A percentile compares a stretch with the other conserved stretches of the same genome.
These are phyloP conservation scores for Paecilomyces dactylethromorphus DNA, from an alignment of 2,329 filamentous ascomycete species.

Conservation along the genomic window DNA sequence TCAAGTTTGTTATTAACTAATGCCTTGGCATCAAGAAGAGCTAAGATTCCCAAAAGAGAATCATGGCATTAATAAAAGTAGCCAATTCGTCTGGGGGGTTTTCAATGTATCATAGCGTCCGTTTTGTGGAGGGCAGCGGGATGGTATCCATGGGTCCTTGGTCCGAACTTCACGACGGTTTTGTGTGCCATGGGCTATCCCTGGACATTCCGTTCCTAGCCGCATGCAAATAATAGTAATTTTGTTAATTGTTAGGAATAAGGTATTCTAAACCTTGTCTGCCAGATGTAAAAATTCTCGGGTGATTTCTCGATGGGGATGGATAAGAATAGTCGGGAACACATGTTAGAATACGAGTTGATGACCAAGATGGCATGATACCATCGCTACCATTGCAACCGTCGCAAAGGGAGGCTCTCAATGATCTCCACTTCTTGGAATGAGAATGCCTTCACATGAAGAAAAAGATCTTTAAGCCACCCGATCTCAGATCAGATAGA, in stretches of 20 bases:
- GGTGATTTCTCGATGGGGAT: neutral
- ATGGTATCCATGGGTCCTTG: neutral
- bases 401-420: neutral
- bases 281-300: neutral
- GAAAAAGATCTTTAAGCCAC: neutral
- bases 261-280: neutral
- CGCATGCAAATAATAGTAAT: neutral
- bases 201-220: neutral
- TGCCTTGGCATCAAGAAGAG: neutral
- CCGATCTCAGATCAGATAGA: neutral
- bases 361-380: neutral
- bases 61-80: neutral
- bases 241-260: neutral
- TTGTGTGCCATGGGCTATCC: neutral
- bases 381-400: neutral
- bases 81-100: neutral
- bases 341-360: neutral
- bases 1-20: neutral
- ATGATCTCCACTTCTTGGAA: neutral
- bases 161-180: neutral
- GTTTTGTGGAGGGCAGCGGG: neutral
- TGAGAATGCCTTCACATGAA: neutral
- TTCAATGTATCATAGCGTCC: neutral
- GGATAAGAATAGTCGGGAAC: neutral
- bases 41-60: neutral